These are phyloP conservation scores for Trametes gibbosa DNA, from an alignment of 768 basidiomycete genomes.

Conservation along the genomic window DNA sequence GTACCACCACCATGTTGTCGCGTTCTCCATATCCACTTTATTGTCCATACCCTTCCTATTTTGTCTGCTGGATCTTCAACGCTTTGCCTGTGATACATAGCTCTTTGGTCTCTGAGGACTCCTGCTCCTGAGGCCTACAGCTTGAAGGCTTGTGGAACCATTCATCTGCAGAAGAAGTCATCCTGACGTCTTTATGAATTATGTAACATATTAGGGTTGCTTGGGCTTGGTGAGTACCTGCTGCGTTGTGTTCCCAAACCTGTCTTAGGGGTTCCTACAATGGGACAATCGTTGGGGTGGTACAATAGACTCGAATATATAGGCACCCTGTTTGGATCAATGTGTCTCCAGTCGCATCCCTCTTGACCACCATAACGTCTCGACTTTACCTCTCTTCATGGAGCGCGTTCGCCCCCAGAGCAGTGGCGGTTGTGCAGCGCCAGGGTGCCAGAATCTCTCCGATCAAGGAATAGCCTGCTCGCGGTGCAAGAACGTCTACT, in stretches of 20 bases:
- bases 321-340: neutral
- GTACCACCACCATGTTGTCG: too few relatives aligned
- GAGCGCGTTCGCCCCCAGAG: neutral
- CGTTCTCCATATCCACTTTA: too few relatives aligned
- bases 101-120: too few relatives aligned
- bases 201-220: too few relatives aligned
- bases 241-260: neutral
- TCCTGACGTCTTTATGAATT: too few relatives aligned
- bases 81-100: too few relatives aligned
- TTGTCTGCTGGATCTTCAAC: too few relatives aligned
- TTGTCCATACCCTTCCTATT: too few relatives aligned
- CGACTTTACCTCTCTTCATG: neutral
- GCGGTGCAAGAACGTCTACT: neutral
- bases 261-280: neutral
- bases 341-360: neutral
- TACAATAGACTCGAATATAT: neutral
- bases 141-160: too few relatives aligned
- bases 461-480: neutral
- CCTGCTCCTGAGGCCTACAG: too few relatives aligned
- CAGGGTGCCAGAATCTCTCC: neutral
- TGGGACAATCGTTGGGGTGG: neutral
- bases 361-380: neutral
- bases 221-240: neutral
- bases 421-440: neutral
- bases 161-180: too few relatives aligned